phyloP scores from a whole-genome alignment of 139 green algal genomes.

The Chlamydomonas sphaeroides region DNA sequence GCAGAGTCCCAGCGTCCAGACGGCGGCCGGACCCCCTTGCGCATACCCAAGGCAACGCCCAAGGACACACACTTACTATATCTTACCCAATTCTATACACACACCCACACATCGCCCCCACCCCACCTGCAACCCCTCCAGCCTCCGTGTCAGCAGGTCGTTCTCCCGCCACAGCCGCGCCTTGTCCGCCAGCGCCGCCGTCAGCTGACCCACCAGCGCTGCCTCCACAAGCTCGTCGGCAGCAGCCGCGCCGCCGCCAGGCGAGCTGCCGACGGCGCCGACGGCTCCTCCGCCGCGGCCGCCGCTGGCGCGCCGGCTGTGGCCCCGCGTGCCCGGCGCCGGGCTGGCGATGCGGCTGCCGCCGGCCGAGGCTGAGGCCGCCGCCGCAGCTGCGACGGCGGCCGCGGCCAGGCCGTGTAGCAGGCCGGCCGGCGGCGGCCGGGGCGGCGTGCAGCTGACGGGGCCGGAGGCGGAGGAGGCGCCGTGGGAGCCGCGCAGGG shows the following conservation, averaged over 20 bases:
- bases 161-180: conserved; percentile 43
- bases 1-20: too few relatives aligned
- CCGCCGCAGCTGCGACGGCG: neutral
- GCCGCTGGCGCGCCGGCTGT: conserved; percentile 14
- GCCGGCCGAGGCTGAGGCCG: too few relatives aligned
- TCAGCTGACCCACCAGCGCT: conserved; percentile 38
- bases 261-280: too few relatives aligned
- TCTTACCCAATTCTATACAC: neutral
- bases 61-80: neutral
- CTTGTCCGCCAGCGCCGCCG: conserved; percentile 36
- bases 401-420: neutral
- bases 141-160: neutral
- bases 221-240: conserved; percentile 23
- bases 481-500: too few relatives aligned
- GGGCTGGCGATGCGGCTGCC: neutral
- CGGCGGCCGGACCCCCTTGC: too few relatives aligned
- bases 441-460: neutral
- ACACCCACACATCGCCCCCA: neutral
- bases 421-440: too few relatives aligned
- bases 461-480: neutral
- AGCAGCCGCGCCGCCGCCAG: too few relatives aligned
- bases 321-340: neutral
- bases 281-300: neutral
- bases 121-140: conserved; percentile 23
- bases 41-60: too few relatives aligned